Percentiles rank a stretch among this genome's conserved stretches.
Evolutionary conservation across 1,284 basidiomycete species (phyloP).

Genomic region (Ceratobasidium sp.): DNA sequence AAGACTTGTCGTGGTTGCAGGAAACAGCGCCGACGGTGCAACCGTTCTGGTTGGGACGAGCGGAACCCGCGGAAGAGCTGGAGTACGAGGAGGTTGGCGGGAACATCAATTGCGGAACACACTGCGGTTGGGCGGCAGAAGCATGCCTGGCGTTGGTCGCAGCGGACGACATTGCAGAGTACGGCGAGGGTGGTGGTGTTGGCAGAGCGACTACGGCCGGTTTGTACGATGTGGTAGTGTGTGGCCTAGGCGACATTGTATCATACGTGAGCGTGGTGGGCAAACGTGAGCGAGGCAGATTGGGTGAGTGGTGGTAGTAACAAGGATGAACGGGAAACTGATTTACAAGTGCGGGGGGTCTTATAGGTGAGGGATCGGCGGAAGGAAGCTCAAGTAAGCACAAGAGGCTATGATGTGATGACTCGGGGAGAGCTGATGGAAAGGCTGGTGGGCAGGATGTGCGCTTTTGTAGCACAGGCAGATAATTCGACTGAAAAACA

Average conservation of each 20-base stretch:
- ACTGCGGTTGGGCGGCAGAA: constrained; percentile 1
- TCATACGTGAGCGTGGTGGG: constrained; percentile 1
- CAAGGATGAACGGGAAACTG: neutral
- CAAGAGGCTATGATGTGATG: constrained; percentile 26
- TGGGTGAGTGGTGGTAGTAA: constrained; percentile 17
- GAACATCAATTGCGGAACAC: constrained; percentile 26
- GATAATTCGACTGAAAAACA: constrained; percentile 34
- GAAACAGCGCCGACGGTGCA: constrained; percentile 13
- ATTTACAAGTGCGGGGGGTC: neutral
- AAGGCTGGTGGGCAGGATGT: neutral
- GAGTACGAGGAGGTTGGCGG: constrained; percentile 6
- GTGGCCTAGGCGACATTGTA: neutral
- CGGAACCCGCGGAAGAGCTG: neutral
- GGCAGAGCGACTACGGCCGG: neutral
- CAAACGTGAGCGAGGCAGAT: neutral
- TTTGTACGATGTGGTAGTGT: neutral
- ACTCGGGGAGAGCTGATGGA: constrained; percentile 26
- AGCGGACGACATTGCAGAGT: constrained; percentile 21
- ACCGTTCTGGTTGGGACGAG: constrained; percentile 15
- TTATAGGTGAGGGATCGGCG: constrained; percentile 23
- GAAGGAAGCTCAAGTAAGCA: neutral
- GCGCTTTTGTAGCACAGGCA: constrained; percentile 24
- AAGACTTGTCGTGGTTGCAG: constrained; percentile 11
- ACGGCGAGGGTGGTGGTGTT: constrained; percentile 29
- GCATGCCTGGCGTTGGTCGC: constrained; percentile 26